These are phyloP conservation scores for Dipteronia dyeriana DNA, from an alignment of 345 rosid species.

Conservation along the genomic window DNA sequence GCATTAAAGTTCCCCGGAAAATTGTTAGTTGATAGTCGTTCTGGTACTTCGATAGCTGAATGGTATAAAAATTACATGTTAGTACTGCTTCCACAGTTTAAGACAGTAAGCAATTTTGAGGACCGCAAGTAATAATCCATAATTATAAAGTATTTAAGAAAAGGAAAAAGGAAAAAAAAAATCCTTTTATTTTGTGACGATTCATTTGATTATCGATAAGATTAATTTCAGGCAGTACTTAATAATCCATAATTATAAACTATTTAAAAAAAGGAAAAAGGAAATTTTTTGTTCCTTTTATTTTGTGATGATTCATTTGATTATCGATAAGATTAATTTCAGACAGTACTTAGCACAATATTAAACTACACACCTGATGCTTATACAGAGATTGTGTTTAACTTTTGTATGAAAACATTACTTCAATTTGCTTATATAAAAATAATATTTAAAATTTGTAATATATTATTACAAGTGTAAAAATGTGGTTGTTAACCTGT, in stretches of 20 bases:
- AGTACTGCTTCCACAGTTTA: not conserved
- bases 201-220: constrained; percentile 1
- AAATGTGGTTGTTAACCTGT: no score
- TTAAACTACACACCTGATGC: not conserved
- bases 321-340: constrained; percentile 2
- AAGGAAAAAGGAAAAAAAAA: not conserved
- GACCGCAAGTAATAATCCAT: not conserved
- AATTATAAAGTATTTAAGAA: not conserved
- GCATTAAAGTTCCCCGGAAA: constrained; percentile 82
- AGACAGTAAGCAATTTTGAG: not conserved
- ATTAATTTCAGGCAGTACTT: not conserved
- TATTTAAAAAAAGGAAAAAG: not conserved
- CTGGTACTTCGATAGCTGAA: constrained; percentile 68
- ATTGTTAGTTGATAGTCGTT: constrained; percentile 72
- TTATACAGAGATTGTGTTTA: not conserved
- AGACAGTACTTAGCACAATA: not conserved
- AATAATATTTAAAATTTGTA: no score
- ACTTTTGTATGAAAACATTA: not conserved
- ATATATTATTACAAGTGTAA: no score
- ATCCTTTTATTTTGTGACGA: not conserved
- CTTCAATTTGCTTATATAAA: not conserved
- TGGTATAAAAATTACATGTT: not conserved
- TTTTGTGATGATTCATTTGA: not conserved
- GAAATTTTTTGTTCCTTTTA: not conserved
- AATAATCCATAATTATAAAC: no score